phyloP scores from a whole-genome alignment of 1,284 basidiomycete genomes.

The Vanrija sp. region DNA sequence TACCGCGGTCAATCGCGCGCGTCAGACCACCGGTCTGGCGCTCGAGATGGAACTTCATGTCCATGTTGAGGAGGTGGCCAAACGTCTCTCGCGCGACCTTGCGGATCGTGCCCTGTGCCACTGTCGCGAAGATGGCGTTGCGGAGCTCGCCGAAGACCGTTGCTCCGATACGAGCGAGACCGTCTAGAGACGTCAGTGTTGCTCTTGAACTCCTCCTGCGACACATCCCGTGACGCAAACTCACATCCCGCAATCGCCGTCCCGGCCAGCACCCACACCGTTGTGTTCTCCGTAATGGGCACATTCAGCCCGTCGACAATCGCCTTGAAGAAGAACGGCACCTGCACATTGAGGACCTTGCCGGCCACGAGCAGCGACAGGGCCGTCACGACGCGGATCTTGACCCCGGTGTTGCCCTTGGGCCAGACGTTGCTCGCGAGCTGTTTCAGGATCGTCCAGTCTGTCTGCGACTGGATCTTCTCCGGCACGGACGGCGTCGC shows the following conservation, averaged over 20 bases:
- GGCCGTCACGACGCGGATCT: slow-evolving; percentile 75
- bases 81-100: slow-evolving; percentile 92
- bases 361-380: slow-evolving; percentile 76
- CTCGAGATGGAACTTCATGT: slow-evolving; percentile 88
- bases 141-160: slow-evolving; percentile 86
- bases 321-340: slow-evolving; percentile 90
- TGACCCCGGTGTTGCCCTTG: slow-evolving; percentile 53
- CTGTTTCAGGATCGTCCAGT: slow-evolving; percentile 56
- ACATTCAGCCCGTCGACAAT: slow-evolving; percentile 88
- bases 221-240: slow-evolving; percentile 37
- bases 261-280: slow-evolving; percentile 88
- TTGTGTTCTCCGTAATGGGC: slow-evolving; percentile 68
- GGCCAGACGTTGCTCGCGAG: slow-evolving; percentile 60
- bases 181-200: slow-evolving; percentile 58
- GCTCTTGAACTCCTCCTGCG: too few species aligned
- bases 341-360: slow-evolving; percentile 96
- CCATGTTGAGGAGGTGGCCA: slow-evolving; percentile 82
- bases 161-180: slow-evolving; percentile 81
- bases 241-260: slow-evolving; percentile 84
- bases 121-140: slow-evolving; percentile 94
- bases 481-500: slow-evolving; percentile 9
- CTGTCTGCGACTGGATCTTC: slow-evolving; percentile 40
- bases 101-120: slow-evolving; percentile 89
- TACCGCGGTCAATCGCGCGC: slow-evolving; percentile 92
- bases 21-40: slow-evolving; percentile 94